Base-by-base conservation (phyloP, 805 yeast genomes). In the Saccharomycopsis fibuligera region DNA sequence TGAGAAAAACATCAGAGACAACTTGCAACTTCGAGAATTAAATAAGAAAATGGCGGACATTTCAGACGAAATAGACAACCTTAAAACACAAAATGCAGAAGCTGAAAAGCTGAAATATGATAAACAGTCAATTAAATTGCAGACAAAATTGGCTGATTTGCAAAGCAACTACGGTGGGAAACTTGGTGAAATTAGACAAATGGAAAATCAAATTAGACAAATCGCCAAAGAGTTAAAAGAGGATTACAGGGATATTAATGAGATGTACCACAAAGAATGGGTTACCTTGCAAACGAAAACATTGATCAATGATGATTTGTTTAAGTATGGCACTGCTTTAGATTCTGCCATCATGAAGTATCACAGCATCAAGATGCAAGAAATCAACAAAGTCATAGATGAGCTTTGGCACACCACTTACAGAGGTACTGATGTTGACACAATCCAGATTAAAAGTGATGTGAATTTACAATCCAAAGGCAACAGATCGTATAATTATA, bases 401-500 rank as follows among this genome's bases (percentile, higher is more conserved):
- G 97, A 90, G 59, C 67, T 93, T 37, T 93, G 99, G 99, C 86
- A 87, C 55, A 78, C 78, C 44, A 93, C 99, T 0, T 93, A 93
- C 60, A 83, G 84, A 55, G 99, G 99, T 1, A 84, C 96, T 2
- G 99, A 93, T 65, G 88, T 93, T 41, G 97, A 93, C 60, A 79
- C 95, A 0, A 89, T 93, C 43, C 78, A 84, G 58, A 87, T 93
- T 54, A 75, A 81, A 56, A 84, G 96, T 35, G 98, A 91, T 57
- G 72, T 68, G 9, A 58, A 60, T 5, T 59, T 57, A 40, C 54
- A 61, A 12, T 41, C 55, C 2, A 62, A 61, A 40, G 63, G 74
- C 22, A 76, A 78, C 37, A 69, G 95, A 49, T 78, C 93, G 1
- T 91, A 90, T 63, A 90, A 91, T 61, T 91, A 91, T 60, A 72